Base-by-base conservation (phyloP, 1,284 basidiomycete species). In the Boletus hoseneyae region DNA sequence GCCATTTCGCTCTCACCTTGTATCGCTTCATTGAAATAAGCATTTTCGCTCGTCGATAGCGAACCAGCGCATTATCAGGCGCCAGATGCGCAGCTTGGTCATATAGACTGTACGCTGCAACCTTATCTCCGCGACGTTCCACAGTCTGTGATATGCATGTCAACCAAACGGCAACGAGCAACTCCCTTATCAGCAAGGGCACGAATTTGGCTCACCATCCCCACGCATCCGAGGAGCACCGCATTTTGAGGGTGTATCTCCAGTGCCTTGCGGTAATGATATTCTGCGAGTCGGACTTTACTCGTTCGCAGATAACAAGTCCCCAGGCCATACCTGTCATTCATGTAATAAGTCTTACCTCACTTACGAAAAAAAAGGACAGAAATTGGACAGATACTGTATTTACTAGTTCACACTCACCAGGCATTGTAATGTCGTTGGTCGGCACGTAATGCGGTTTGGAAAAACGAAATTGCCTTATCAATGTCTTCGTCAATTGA, bases 381-480 rank as follows among this genome's bases (percentile, higher is more conserved):
- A 25, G 23, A 15, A 38, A 37, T 27, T 11, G 34, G 12, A 33
- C 29, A 10, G 45, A 44, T 42, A 29, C 42, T 11, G 6, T 42
- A 34, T 58, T 39, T n/a, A 43, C 32, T 36, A 42, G 35, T 54
- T 50, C 30, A 36, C 40, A 70, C 79, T 67, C 69, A 94, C 93
- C 94, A 97, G 48, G 95, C 94, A 72, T 94, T 95, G 70, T 97
- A 97, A 70, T 95, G 92, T 68, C 90, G 83, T 62, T 80, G 73
- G 75, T 97, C 92, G 48, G 85, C 84, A 68, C 90, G 81, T 67
- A 97, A 77, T 36, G 94, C 93, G 47, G 82, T 85, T 65, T 95
- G 84, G 70, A 94, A 97, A 73, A 91, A 94, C 50, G 79, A 82
- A 59, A 93, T 83, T 27, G 93, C 93, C 68, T 88, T 85, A 61